Percentiles rank a stretch among this genome's conserved stretches.
phyloP scores from a whole-genome alignment of 192 early-diverging fungal genomes.

The Coemansia sp. region DNA sequence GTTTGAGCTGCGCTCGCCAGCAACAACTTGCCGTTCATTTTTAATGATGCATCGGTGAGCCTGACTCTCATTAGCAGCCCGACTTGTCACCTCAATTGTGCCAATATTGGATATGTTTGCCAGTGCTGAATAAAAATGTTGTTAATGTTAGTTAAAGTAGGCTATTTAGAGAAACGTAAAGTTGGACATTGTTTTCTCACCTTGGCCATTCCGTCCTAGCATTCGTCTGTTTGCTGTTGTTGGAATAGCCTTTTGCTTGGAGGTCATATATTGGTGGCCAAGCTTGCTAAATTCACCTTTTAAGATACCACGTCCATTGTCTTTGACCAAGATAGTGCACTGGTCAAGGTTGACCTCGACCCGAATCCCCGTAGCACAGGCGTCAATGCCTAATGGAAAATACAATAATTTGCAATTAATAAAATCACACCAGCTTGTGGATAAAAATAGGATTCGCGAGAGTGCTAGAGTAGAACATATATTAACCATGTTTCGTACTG shows the following conservation, averaged over 20 bases:
- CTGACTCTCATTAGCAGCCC: background rate
- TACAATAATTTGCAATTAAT: too few species aligned
- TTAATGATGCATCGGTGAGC: slow-evolving; percentile 16
- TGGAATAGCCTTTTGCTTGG: slow-evolving; percentile 14
- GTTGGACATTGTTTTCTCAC: slow-evolving; percentile 4
- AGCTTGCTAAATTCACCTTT: slow-evolving; percentile 8
- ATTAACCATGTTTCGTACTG: slow-evolving; percentile 15
- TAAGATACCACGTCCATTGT: slow-evolving; percentile 38
- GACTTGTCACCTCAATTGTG: slow-evolving; percentile 23
- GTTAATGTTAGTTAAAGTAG: background rate
- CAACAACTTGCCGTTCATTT: slow-evolving; percentile 18
- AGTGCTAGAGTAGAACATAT: background rate
- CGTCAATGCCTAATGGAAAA: slow-evolving; percentile 33
- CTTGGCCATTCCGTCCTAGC: slow-evolving; percentile 36
- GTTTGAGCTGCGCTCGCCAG: background rate
- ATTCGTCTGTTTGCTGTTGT: background rate
- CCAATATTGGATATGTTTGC: slow-evolving; percentile 44
- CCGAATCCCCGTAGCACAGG: slow-evolving; percentile 26
- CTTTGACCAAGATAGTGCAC: slow-evolving; percentile 16
- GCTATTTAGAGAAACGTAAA: background rate
- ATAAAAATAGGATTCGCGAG: too few species aligned
- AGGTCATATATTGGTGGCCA: slow-evolving; percentile 28
- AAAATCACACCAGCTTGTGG: too few species aligned
- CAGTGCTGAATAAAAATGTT: slow-evolving; percentile 17
- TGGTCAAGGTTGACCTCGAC: slow-evolving; percentile 24